Conservation (phyloP, 2,329 filamentous ascomycete genomes). For the Colletotrichum agaves region DNA sequence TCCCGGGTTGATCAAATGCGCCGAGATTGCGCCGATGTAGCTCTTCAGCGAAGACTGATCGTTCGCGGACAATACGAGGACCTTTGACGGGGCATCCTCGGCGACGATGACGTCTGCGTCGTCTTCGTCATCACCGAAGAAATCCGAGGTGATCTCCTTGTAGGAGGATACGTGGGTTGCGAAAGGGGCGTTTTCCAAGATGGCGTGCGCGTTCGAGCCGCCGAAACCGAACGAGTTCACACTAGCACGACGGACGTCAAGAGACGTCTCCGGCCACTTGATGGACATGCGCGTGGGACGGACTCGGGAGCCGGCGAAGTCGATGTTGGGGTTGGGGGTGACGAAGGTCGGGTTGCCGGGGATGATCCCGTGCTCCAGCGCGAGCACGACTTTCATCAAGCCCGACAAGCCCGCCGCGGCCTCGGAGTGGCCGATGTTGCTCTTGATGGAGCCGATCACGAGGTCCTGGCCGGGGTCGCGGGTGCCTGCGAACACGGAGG, state of each 20-base stretch:
- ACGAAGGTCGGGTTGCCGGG: slow-evolving; percentile 41
- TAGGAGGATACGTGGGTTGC: not conserved
- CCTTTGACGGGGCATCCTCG: not conserved
- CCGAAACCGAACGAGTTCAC: slow-evolving; percentile 52
- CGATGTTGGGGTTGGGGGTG: slow-evolving; percentile 43
- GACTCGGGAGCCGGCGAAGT: not conserved
- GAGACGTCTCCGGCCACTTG: not conserved
- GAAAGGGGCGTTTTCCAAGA: slow-evolving; percentile 31
- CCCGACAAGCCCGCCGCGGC: slow-evolving; percentile 44
- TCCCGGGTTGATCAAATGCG: slow-evolving; percentile 39
- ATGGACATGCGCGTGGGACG: not conserved
- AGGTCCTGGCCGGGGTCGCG: slow-evolving; percentile 37
- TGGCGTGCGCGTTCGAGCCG: slow-evolving; percentile 48
- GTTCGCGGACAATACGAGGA: slow-evolving; percentile 6
- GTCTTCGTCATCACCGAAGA: not conserved
- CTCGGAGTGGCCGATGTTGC: slow-evolving; percentile 47
- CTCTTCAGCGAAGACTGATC: not conserved
- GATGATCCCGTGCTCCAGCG: slow-evolving; percentile 43
- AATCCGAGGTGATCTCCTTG: not conserved
- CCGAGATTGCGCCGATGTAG: not conserved
- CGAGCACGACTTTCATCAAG: slow-evolving; percentile 45
- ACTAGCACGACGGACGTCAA: slow-evolving; percentile 38
- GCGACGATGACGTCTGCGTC: not conserved
- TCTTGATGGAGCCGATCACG: slow-evolving; percentile 47
- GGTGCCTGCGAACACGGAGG: slow-evolving; percentile 40